Base-by-base conservation (phyloP, 306 rosid species). In the Gillenia trifoliata region DNA sequence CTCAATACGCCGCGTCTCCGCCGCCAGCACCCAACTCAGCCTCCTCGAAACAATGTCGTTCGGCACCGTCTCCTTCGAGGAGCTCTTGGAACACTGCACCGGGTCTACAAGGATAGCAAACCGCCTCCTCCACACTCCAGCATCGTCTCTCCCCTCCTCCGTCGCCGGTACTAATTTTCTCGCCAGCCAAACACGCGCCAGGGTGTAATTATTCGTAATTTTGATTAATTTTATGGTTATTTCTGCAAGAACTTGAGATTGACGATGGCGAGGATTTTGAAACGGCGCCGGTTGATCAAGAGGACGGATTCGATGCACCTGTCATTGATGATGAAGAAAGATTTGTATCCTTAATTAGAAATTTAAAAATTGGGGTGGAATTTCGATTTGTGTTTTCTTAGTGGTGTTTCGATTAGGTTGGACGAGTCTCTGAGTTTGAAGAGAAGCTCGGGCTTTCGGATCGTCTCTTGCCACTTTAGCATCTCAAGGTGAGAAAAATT, bases 51-150 rank as follows among this genome's bases (percentile, higher is more conserved):
- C 94, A 28, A 88, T 86, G 92, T 85, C 91, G 29, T 84, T 85
- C 26, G 92, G 82, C 59, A 93, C 97, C 31, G 96, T 93, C 5
- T 91, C 98, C 38, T 83, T 93, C 61, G 94, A 91, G 79, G 97
- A 93, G 84, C 97, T 91, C 20, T 67, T 91, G 73, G 98, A 96
- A 41, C 97, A 93, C 86, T 92, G 93, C 80, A 82, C 81, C 16
- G 98, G 80, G 76, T 93, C 30, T 86, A 79, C 80, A 91, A 93
- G 85, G 86, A 86, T 82, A 91, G 91, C 60, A 22, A 12, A 64
- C 56, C 88, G 88, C 72, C 76, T 89, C 11, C 16, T 65, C n/a
- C 73, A 84, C 41, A n/a, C 86, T 93, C 61, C 82, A 93, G 72
- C 73, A 86, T 17, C 84, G 62, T 68, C 89, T 91, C 22, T 75